Base-by-base conservation (phyloP, 257 asterid species). In the Petrea volubilis region DNA sequence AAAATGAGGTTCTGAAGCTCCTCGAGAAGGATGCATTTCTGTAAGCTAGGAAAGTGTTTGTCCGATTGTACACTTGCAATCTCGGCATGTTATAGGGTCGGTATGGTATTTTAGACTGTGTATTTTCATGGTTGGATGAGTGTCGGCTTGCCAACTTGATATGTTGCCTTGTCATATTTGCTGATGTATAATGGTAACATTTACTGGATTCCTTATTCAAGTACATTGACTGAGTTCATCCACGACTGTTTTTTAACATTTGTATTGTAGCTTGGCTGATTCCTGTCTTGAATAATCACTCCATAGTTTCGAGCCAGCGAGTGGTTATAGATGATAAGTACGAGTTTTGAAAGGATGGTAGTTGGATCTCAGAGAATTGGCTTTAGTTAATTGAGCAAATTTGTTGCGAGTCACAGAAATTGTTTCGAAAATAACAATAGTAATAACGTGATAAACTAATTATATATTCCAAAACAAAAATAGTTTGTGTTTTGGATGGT, bases 11-110 rank as follows among this genome's bases (percentile, higher is more conserved):
- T 38, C 83, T 88, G 43, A 84, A 85, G 74, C 73, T 93, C 74
- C 96, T 93, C 0, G 98, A 90, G 87, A 93, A 90, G 86, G 95
- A 90, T 67, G 98, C 90, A 14, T 93, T 93, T 74, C 95, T 93
- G 41, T 93, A 68, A 77, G 64, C 17, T 17, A 38, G 20, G 11
- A 18, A 33, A 23, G 18, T 5, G 5, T 44, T 36, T 5, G 29
- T 41, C 28, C 43, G 56, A 71, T 70, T 8, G 64, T 68, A 36
- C 64, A 47, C 76, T 59, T 73, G 77, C 68, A 61, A 52, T 47
- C 49, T 44, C 12, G 60, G 46, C 59, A 55, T 74, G 81, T 79
- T 58, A 25, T 15, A 28, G 80, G 69, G 63, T 64, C 77, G 59
- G 70, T 77, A 70, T 79, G 76, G 66, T 64, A 12, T 20, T 38